phyloP scores from a whole-genome alignment of 1,139 yeast species.

The Wickerhamiella pararugosa region DNA sequence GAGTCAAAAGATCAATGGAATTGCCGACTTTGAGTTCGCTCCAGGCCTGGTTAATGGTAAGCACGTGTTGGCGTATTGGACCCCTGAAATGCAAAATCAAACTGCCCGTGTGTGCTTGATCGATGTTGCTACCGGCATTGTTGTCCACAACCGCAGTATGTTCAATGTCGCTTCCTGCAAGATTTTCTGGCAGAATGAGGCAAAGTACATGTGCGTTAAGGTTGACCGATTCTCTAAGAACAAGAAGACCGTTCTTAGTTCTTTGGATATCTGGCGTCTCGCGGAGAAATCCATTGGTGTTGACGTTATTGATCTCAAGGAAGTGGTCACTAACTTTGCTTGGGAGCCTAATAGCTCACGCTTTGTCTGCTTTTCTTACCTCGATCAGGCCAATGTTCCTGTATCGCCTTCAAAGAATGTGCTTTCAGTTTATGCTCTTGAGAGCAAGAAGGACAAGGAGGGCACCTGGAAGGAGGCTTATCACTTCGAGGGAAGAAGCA shows the following conservation, averaged over 20 bases:
- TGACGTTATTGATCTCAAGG: constrained; percentile 86
- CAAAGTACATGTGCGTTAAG: constrained; percentile 75
- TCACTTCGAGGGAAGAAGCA: constrained; percentile 43
- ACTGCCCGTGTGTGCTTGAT: constrained; percentile 89
- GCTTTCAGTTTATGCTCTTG: constrained; percentile 73
- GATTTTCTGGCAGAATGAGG: constrained; percentile 89
- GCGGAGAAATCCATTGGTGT: constrained; percentile 87
- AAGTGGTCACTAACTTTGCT: constrained; percentile 72
- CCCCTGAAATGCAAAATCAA: constrained; percentile 85
- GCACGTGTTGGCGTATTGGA: constrained; percentile 82
- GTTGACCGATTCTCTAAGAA: constrained; percentile 96
- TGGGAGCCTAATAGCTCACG: constrained; percentile 95
- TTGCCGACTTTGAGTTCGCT: constrained; percentile 89
- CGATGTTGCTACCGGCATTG: constrained; percentile 73
- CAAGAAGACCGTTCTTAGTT: constrained; percentile 80
- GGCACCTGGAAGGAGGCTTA: constrained; percentile 49
- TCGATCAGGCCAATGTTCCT: constrained; percentile 31
- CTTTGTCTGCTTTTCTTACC: constrained; percentile 56
- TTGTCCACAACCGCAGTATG: constrained; percentile 79
- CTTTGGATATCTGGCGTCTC: constrained; percentile 81
- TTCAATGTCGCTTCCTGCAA: constrained; percentile 89
- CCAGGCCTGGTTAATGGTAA: constrained; percentile 71
- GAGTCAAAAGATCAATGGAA: constrained; percentile 67
- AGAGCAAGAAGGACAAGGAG: constrained; percentile 32
- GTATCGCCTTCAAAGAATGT: constrained; percentile 43